phyloP scores from a whole-genome alignment of 176 grass and related monocot genomes.

The Aegilops umbellulata region DNA sequence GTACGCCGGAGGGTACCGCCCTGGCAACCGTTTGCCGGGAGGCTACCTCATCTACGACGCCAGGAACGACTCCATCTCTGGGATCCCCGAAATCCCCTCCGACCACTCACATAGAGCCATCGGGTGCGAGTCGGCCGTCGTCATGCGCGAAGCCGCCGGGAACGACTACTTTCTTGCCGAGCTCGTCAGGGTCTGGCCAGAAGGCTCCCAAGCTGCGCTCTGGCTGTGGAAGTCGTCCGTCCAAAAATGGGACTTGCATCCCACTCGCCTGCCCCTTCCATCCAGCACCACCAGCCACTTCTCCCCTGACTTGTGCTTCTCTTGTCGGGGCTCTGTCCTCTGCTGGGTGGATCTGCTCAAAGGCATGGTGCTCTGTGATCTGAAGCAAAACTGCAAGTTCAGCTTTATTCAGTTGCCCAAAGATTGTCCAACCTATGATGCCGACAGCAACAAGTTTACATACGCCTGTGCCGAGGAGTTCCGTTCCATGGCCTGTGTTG shows the following conservation, averaged over 20 bases:
- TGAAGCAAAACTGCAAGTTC: too few species aligned
- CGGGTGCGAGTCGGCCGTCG: not conserved
- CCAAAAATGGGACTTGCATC: not conserved
- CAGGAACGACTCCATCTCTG: not conserved
- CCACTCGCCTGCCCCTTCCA: not conserved
- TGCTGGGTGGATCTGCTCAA: not conserved
- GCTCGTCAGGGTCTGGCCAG: not conserved
- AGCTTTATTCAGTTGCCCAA: not conserved
- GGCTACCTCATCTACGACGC: not conserved
- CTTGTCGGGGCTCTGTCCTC: not conserved
- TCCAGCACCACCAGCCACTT: not conserved
- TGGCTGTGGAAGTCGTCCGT: not conserved
- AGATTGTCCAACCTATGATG: not conserved
- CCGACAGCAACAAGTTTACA: not conserved
- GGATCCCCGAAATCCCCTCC: not conserved
- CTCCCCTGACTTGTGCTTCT: not conserved
- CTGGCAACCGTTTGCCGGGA: not conserved
- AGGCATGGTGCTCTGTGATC: too few species aligned
- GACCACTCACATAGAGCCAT: not conserved
- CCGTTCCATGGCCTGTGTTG: not conserved
- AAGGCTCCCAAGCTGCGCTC: not conserved
- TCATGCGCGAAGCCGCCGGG: not conserved
- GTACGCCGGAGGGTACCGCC: not conserved
- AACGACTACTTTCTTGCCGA: slow-evolving; percentile 1
- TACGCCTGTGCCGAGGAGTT: not conserved